Base-by-base conservation (phyloP, 345 rosid genomes). In the Lagerstroemia speciosa region DNA sequence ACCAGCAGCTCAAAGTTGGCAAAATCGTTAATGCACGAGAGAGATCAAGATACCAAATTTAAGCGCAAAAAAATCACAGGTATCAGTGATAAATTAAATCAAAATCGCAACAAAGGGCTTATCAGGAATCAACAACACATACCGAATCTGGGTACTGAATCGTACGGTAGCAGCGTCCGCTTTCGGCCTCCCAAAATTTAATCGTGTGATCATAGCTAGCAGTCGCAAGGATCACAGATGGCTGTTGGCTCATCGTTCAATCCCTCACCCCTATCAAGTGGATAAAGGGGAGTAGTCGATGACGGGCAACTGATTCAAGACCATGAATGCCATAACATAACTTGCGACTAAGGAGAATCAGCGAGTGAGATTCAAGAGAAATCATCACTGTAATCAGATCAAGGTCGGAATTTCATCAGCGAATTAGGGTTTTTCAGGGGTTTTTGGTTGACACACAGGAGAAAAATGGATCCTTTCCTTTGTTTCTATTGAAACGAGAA, bases 121-220 rank as follows among this genome's bases (percentile, higher is more conserved):
- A 67, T 48, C 6, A 12, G 50, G 40, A 53, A 52, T 50, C 41
- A 19, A 52, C 33, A 48, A 46, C 3, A 9, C 79, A 0, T 30
- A 93, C 99, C 71, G 96, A 84, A 70, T 91, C 97, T 15, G 96
- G 96, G 82, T 88, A 89, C 69, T 89, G 99, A 70, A 89, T 88
- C 22, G 96, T 89, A 29, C 93, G 91, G 78, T 91, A 89, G 79
- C 98, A 94, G 27, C 96, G 93, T 38, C 95, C 96, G 48, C 95
- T 89, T 72, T 89, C 88, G 16, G 98, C 98, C 80, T 94, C 98
- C 97, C 98, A 89, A 75, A 91, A 94, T 69, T 85, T 85, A 68
- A 94, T 91, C 19, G 90, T 87, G 61, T 88, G 95, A 79, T 91
- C 99, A 73, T 91, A 94, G 83, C 97, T 88, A 66, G 97, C 97